These are phyloP conservation scores for Tricholoma terreum DNA, from an alignment of 768 basidiomycete genomes.

Conservation along the genomic window DNA sequence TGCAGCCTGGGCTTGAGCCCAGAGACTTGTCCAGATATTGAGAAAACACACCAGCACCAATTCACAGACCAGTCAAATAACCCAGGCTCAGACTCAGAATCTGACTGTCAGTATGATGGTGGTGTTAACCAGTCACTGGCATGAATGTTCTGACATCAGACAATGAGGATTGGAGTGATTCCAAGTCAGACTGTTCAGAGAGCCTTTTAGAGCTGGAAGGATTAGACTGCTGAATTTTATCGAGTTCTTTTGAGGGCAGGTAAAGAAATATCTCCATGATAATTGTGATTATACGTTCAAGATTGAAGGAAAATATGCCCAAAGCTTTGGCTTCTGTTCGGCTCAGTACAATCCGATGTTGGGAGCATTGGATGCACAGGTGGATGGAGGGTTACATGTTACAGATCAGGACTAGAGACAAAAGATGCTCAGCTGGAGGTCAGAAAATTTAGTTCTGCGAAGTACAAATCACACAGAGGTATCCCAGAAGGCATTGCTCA, in stretches of 20 bases:
- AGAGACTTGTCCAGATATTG: too few relatives aligned
- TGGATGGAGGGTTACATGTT: too few relatives aligned
- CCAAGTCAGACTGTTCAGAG: background rate
- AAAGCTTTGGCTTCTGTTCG: conserved; percentile 20
- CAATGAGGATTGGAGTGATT: background rate
- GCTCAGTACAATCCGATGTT: too few relatives aligned
- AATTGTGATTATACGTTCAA: background rate
- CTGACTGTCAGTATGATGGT: background rate
- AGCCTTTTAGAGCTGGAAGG: background rate
- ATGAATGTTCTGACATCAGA: background rate
- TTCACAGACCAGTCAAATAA: too few relatives aligned
- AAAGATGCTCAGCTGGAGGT: too few relatives aligned
- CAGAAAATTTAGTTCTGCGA: too few relatives aligned
- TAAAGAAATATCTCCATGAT: too few relatives aligned
- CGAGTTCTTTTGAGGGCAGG: too few relatives aligned
- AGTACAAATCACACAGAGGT: too few relatives aligned
- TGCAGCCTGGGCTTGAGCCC: too few relatives aligned
- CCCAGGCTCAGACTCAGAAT: background rate
- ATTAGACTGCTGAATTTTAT: too few relatives aligned
- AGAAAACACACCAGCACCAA: too few relatives aligned
- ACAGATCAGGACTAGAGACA: conserved; percentile 24
- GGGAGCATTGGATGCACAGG: conserved; percentile 32
- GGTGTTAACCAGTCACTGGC: background rate
- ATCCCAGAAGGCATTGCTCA: conserved; percentile 27
- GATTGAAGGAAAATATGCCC: conserved; percentile 21